These are phyloP conservation scores for Pezicula carpinea DNA, from an alignment of 2,329 filamentous ascomycete species.

Conservation along the genomic window DNA sequence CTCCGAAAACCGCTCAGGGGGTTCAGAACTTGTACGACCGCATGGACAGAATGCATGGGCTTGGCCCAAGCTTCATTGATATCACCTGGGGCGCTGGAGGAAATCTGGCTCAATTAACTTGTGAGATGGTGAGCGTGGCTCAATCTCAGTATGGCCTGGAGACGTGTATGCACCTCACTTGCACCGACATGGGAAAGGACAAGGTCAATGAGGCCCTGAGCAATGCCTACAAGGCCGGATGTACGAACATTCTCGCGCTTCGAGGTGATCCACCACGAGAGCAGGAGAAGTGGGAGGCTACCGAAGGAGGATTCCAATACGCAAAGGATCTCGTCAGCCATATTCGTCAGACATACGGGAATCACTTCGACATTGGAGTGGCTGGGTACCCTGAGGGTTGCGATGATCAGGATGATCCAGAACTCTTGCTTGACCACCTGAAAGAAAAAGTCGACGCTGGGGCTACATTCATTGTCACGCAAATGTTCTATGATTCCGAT, in stretches of 20 bases:
- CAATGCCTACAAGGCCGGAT: conserved; percentile 88
- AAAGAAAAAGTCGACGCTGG: conserved; percentile 97
- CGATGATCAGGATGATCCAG: conserved; percentile 87
- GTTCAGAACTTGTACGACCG: conserved; percentile 99
- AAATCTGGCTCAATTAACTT: conserved; percentile 83
- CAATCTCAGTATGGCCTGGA: conserved; percentile 94
- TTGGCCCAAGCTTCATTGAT: conserved; percentile 94
- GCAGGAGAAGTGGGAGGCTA: conserved; percentile 87
- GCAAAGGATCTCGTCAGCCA: conserved; percentile 80
- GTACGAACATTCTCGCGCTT: conserved; percentile 93
- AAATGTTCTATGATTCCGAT: conserved; percentile 99
- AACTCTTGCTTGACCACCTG: conserved; percentile 80
- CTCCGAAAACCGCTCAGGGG: conserved; percentile 93
- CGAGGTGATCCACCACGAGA: conserved; percentile 91
- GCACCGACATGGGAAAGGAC: conserved; percentile 92
- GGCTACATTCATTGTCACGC: conserved; percentile 89
- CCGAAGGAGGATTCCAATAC: conserved; percentile 83
- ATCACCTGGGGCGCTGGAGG: conserved; percentile 98
- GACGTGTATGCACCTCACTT: conserved; percentile 98
- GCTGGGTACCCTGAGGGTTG: conserved; percentile 95
- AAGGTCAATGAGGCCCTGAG: conserved; percentile 87
- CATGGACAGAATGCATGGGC: conserved; percentile 97
- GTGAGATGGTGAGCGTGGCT: conserved; percentile 95
- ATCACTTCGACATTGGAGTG: conserved; percentile 96
- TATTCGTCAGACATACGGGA: conserved; percentile 72